These are phyloP conservation scores for Exserohilum turcica DNA, from an alignment of 2,329 filamentous ascomycete genomes.

Conservation along the genomic window DNA sequence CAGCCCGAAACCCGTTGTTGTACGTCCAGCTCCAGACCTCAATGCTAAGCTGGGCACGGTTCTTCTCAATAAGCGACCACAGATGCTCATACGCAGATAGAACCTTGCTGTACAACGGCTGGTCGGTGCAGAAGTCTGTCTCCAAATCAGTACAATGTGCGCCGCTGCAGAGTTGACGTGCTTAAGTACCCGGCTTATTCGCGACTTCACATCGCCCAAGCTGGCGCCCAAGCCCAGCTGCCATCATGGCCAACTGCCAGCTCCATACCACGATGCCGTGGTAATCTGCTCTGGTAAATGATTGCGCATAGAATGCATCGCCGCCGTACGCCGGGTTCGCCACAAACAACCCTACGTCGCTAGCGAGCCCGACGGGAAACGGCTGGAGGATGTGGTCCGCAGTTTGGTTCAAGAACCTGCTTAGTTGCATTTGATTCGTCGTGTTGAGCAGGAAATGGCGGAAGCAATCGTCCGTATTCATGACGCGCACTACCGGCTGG, in stretches of 20 bases:
- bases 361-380: slow-evolving; percentile 65
- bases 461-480: slow-evolving; percentile 70
- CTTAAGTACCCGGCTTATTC: slow-evolving; percentile 12
- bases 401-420: slow-evolving; percentile 60
- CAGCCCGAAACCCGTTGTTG: slow-evolving; percentile 55
- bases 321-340: slow-evolving; percentile 65
- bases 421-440: slow-evolving; percentile 62
- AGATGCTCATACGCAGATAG: slow-evolving; percentile 61
- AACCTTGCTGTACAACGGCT: slow-evolving; percentile 53
- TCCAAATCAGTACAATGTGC: neutral
- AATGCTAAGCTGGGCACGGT: slow-evolving; percentile 56
- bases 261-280: slow-evolving; percentile 70
- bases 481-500: slow-evolving; percentile 59
- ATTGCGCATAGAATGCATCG: slow-evolving; percentile 49
- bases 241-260: slow-evolving; percentile 70
- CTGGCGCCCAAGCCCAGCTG: slow-evolving; percentile 62
- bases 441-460: slow-evolving; percentile 66
- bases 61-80: slow-evolving; percentile 66
- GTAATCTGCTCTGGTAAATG: slow-evolving; percentile 63
- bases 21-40: slow-evolving; percentile 70
- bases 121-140: slow-evolving; percentile 57
- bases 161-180: neutral
- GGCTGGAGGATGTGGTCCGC: slow-evolving; percentile 62
- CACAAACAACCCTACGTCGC: slow-evolving; percentile 61
- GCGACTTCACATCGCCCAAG: slow-evolving; percentile 56